These are phyloP conservation scores for Coemansia sp. DNA, from an alignment of 192 early-diverging fungal genomes.

Conservation along the genomic window DNA sequence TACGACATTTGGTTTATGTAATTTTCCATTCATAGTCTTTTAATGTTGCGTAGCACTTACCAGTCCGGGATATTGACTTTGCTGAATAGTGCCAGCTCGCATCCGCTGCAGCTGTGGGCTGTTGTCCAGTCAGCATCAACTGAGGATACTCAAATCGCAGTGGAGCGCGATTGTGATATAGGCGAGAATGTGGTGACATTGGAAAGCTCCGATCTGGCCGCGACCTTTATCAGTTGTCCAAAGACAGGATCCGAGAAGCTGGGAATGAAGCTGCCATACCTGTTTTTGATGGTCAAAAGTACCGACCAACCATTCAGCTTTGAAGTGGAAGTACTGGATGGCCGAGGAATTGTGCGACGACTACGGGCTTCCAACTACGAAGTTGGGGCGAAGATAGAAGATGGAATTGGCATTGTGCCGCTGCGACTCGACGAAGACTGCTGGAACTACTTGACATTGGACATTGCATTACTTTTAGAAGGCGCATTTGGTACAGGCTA, in stretches of 20 bases:
- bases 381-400: slow-evolving; percentile 13
- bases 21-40: neutral
- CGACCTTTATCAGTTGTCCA: slow-evolving; percentile 92
- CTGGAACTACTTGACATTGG: slow-evolving; percentile 96
- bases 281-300: slow-evolving; percentile 90
- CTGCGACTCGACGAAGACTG: slow-evolving; percentile 85
- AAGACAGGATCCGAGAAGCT: slow-evolving; percentile 72
- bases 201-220: slow-evolving; percentile 66
- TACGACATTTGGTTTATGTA: neutral
- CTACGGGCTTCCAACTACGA: slow-evolving; percentile 88
- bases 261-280: slow-evolving; percentile 89
- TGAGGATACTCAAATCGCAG: neutral
- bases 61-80: slow-evolving; percentile 49
- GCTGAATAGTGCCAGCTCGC: slow-evolving; percentile 40
- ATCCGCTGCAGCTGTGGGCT: slow-evolving; percentile 47
- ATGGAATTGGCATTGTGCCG: slow-evolving; percentile 87
- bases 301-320: slow-evolving; percentile 90
- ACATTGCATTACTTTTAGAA: slow-evolving; percentile 83
- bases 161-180: slow-evolving; percentile 7
- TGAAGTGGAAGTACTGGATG: slow-evolving; percentile 88
- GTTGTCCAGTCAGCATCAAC: neutral
- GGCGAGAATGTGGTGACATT: slow-evolving; percentile 15
- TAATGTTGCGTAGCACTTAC: slow-evolving; percentile 42
- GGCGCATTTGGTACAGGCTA: slow-evolving; percentile 90
- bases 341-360: slow-evolving; percentile 76